Evolutionary conservation across 495 filamentous ascomycete species (phyloP), one percentile per base, ranked within the genome.

Genomic region (Podospora pseudocomata): DNA sequence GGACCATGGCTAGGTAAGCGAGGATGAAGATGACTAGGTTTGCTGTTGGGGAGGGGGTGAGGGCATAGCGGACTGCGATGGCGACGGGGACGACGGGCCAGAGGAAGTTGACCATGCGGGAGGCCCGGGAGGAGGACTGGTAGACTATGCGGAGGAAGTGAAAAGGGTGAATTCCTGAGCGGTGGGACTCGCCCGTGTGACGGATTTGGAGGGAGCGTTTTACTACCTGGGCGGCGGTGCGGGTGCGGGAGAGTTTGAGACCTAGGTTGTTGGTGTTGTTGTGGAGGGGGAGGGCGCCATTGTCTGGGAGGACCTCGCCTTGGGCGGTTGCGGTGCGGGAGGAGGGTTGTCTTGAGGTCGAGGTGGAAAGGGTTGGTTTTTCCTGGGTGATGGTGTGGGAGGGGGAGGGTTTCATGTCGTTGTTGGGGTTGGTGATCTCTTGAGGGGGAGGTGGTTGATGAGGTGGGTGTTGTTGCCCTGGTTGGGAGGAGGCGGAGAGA

Each of bases 1-100:
- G 94, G 4, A 97, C 85, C 89, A 98, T 97, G 65, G 84, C 82
- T 55, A 86, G 78, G 57, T 84, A 84, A 6, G 77, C 68, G 5
- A 83, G 73, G 27, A 76, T 75, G 61, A 83, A 84, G n/a, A 77
- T 80, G 6, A 49, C 39, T 11, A 49, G 39, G 39, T 49, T 49
- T 20, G 77, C 68, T 3, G 80, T 69, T 30, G 78, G 39, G 49
- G 92, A 84, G 60, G 92, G 60, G 0, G 73, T 69, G 58, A 74
- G 15, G 39, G 74, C 71, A 26, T 79, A 83, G 49, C 79, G 73
- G 27, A 86, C 76, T 18, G 83, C 84, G 39, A 88, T 79, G 23
- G 80, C 80, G 30, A 83, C 80, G 18, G 83, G 81, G 11, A 89
- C 79, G 34, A 88, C 82, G 4, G 87, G 85, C 79, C 83, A 85